Evolutionary conservation across 768 basidiomycete genomes (phyloP), one percentile per base, ranked within the genome.

Genomic region (Myochromella boudieri): DNA sequence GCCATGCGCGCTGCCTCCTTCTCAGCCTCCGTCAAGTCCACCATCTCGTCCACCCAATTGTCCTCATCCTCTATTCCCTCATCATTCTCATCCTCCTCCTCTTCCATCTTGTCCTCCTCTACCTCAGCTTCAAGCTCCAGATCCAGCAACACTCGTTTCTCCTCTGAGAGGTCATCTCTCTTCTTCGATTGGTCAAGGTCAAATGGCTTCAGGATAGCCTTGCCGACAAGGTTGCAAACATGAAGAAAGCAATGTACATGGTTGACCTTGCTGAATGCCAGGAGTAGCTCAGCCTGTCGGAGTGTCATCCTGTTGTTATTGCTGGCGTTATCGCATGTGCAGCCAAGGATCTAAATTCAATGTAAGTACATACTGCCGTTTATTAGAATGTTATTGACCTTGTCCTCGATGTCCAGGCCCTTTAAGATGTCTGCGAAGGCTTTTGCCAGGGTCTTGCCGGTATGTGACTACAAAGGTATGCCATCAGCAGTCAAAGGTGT

Each of bases 341-440:
- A 18, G 25, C 31, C 21, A 7, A 50, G 38, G 7, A 49, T 44
- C 48, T 49, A 24, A n/a, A n/a, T 10, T 12, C 7, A 40, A 14
- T n/a, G 17, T n/a, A 29, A 20, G 26, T 21, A 22, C 4, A 29
- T 44, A 2, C 14, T 39, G 22, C 8, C n/a, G n/a, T 40, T 3
- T 29, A 29, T 8, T 18, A 20, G 28, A 22, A 33, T 33, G 12
- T 12, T 9, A 10, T 12, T 45, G 5, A 65, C 68, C 61, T 68
- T 67, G 4, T 60, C 38, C n/a, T 39, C 43, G 29, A 72, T 61
- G 0, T 61, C 61, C 31, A 59, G 70, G 11, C 61, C 3, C 6
- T 38, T 20, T 3, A 26, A 14, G 21, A 32, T 8, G 15, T 44
- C 27, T n/a, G 37, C 37, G 15, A 38, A 38, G 3, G 37, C 22